Base-by-base conservation (phyloP, 495 filamentous ascomycete species). In the Talaromyces thailandensis region DNA sequence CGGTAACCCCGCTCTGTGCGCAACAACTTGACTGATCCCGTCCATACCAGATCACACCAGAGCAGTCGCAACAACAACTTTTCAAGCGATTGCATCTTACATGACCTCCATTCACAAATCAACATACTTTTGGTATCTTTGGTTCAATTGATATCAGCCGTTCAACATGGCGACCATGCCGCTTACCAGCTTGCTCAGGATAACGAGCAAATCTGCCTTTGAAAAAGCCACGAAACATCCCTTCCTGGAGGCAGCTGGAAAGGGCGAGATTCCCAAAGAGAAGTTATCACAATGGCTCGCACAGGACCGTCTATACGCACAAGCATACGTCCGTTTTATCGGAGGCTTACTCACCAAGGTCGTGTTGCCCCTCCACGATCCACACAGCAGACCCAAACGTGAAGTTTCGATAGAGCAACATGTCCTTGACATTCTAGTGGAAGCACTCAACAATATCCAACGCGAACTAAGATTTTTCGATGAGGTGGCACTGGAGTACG, bases 221-320 rank as follows among this genome's bases (percentile, higher is more conserved):
- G 72, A 73, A 18, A 68, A 70, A 14, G 85, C 88, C 56, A 91
- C 88, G 21, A 82, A 84, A 62, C 79, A 84, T 64, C 81, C 83
- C 1, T 93, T 93, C 76, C 84, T 93, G 60, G 76, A 78, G 25
- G 77, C 82, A 59, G 88, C 88, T 26, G 88, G 88, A 26, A 72
- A 77, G 57, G 88, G 88, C 61, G 81, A 76, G 4, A 76, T 92
- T 32, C 71, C 81, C 23, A 81, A 82, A 51, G 65, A 73, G 1
- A 69, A 75, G 0, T 80, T 92, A 12, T 79, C 82, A 37, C 77
- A 82, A 70, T 93, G 88, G 88, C 82, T 93, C 45, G 81, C 86
- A 24, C 88, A 91, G 73, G 89, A 93, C 75, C 75, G 86, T 8
- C 79, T 91, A 58, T 91, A 92, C 73, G 84, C 87, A 23, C 87